Base-by-base conservation (phyloP, 805 yeast species). In the Candida adriatica region DNA sequence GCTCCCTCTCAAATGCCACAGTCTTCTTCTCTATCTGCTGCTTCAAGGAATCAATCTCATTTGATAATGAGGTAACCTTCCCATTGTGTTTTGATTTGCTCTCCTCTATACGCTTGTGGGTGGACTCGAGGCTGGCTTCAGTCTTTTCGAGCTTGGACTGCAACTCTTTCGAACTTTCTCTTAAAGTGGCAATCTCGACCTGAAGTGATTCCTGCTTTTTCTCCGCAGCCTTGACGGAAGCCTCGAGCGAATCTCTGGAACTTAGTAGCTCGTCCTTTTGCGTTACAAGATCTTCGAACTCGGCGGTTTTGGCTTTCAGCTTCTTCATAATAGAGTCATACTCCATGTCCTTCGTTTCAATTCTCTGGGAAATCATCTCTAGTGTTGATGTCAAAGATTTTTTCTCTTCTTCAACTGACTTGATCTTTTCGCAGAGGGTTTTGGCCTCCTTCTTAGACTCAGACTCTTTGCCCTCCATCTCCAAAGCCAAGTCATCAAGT, bases 1-100 rank as follows among this genome's bases (percentile, higher is more conserved):
- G 55, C 43, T 73, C 79, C 20, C 58, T 59, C 29, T 73, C 79
- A 37, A 73, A 63, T 26, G 68, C 76, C 24, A 51, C 38, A 1
- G 44, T 42, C 38, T 67, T 72, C 13, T 43, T 41, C 13, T 56
- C 57, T 26, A 72, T 40, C 2, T 62, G 60, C 2, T 48, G 39
- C 17, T 59, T 56, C 26, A 66, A 42, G 0, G 36, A 27, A 9
- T 37, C 27, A 4, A 64, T 45, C 18, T 59, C 60, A 5, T 32
- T 33, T 27, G 61, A 58, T 10, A 58, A 38, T 2, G 47, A 41
- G 2, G 44, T 27, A 1, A 59, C 27, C 16, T 41, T 43, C 8
- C 36, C 39, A 6, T 42, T 20, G 19, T 47, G 37, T 13, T 34
- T 38, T 18, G 38, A 41, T 26, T 43, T 48, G 18, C 47, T 54